Base-by-base conservation (phyloP, 768 basidiomycete genomes). In the Tylopilus sp. region DNA sequence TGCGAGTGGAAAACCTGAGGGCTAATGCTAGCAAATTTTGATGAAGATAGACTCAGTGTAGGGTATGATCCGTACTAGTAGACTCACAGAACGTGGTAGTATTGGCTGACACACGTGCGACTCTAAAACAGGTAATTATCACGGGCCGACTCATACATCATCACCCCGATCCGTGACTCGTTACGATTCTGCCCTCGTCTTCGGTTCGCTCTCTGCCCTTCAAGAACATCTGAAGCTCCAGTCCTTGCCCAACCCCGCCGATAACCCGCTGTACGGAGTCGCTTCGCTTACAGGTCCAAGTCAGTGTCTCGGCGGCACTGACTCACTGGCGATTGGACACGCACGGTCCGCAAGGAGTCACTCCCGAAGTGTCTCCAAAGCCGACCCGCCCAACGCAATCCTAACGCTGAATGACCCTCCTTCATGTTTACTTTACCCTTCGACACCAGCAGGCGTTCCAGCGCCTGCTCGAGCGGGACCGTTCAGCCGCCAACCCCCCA, bases 361-460 rank as follows among this genome's bases (percentile, higher is more conserved):
- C 54, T 48, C 19, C n/a, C 24, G 40, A 19, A 22, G 63, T 57
- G 63, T 58, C 65, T 67, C 67, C 57, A 10, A 21, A 21, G 57
- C 54, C 50, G 59, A 44, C 56, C 58, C 52, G 56, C 62, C 62
- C 58, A 50, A 50, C 57, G 45, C 24, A 16, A 29, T 22, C 8
- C 24, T 50, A 53, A 54, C 49, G 53, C 60, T 84, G 82, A 68
- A 89, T 89, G 87, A 89, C 77, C 77, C 77, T 81, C 73, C 86
- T 91, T 73, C 89, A 90, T 87, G 84, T 78, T 54, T 79, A 83
- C 71, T 87, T 88, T 65, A 68, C 76, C 67, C 80, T 84, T 64
- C 78, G 83, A 64, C 82, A 87, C 69, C 82, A 86, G 70, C 83
- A 83, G 70, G 85, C 80, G 46, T 92, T 92, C 69, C 86, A 86